phyloP scores from a whole-genome alignment of 2,329 filamentous ascomycete species.

The Scopulariopsis brevicaulis region DNA sequence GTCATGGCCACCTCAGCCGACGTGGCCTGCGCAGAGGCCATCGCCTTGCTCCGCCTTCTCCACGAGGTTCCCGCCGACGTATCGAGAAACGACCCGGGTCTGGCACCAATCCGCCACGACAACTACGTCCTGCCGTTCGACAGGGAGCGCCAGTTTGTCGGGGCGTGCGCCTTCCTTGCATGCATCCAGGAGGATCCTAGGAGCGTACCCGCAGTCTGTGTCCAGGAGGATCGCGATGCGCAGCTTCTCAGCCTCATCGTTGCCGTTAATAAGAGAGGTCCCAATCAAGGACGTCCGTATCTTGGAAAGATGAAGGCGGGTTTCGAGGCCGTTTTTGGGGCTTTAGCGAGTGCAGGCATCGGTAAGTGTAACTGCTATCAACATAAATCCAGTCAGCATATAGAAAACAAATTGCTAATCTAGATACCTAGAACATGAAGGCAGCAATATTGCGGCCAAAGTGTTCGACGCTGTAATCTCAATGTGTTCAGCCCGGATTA shows the following conservation, averaged over 20 bases:
- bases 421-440: background rate
- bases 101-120: background rate
- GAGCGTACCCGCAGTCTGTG: conserved; percentile 21
- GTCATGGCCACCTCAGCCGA: background rate
- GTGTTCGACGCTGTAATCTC: conserved; percentile 16
- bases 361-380: background rate
- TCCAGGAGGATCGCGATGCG: conserved; percentile 13
- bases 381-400: background rate
- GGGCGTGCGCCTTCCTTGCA: conserved; percentile 20
- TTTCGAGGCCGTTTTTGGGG: background rate
- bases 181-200: conserved; percentile 15
- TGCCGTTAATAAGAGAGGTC: background rate
- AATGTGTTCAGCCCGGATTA: conserved; percentile 16
- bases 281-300: background rate
- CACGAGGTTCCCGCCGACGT: conserved; percentile 13
- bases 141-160: conserved; percentile 16
- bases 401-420: background rate
- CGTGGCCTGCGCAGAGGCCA: conserved; percentile 13
- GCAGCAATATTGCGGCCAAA: background rate
- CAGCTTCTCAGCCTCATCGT: background rate
- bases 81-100: conserved; percentile 7
- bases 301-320: background rate
- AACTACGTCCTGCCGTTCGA: conserved; percentile 18
- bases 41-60: conserved; percentile 15
- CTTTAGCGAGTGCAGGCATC: background rate